phyloP scores from a whole-genome alignment of 176 grass and related monocot genomes.

The Stipa capillata region DNA sequence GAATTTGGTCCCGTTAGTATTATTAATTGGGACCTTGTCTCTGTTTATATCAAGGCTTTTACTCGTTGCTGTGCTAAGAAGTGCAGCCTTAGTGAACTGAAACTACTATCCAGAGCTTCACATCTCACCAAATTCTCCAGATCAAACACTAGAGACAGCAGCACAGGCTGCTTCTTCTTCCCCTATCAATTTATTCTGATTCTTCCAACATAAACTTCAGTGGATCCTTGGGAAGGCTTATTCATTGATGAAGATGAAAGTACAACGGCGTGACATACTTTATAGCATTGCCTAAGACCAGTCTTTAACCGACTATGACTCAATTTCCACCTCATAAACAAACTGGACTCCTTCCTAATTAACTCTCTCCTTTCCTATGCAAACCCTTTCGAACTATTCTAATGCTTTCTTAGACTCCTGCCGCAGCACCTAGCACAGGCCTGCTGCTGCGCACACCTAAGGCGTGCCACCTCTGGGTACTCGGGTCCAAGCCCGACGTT shows the following conservation, averaged over 20 bases:
- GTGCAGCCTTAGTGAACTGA: not conserved
- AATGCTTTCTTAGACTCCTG: not conserved
- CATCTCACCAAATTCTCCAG: not conserved
- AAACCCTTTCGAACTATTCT: not conserved
- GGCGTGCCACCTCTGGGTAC: not conserved
- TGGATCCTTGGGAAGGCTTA: not conserved
- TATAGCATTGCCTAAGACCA: not conserved
- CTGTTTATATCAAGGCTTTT: not conserved
- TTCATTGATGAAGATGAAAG: not conserved
- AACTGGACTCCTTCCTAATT: not conserved
- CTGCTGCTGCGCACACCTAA: not conserved
- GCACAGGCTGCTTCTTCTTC: too few relatives aligned
- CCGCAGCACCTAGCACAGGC: too few relatives aligned
- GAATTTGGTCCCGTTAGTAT: not conserved
- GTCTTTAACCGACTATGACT: not conserved
- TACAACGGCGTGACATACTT: not conserved
- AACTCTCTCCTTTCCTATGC: not conserved
- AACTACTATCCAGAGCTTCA: not conserved
- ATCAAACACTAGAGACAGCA: not conserved
- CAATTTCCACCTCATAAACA: not conserved
- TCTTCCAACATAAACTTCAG: not conserved
- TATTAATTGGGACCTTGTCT: not conserved
- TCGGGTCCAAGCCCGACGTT: too few relatives aligned
- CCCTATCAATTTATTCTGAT: too few relatives aligned
- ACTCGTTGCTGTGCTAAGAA: not conserved